Conservation (phyloP, 2,329 filamentous ascomycete species). For the Pyrenochaeta sp. region DNA sequence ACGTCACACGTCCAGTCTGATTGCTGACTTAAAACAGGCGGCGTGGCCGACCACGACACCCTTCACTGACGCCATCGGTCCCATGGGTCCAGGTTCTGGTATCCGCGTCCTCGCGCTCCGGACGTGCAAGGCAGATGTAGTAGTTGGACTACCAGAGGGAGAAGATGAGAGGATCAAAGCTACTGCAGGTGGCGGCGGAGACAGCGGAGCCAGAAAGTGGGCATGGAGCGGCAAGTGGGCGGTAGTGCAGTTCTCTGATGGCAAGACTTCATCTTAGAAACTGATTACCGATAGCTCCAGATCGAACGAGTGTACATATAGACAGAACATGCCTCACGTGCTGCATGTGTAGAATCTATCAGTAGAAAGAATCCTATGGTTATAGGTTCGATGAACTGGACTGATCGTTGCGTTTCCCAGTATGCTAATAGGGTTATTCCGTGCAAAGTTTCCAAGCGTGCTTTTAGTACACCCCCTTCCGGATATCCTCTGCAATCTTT, state of each 20-base stretch:
- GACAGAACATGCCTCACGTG: not conserved
- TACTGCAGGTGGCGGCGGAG: slow-evolving; percentile 74
- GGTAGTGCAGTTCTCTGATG: slow-evolving; percentile 84
- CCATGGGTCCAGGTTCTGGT: slow-evolving; percentile 81
- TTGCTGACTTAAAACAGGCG: slow-evolving; percentile 57
- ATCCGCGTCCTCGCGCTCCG: slow-evolving; percentile 85
- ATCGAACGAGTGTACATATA: not conserved
- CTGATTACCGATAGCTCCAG: not conserved
- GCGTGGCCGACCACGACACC: slow-evolving; percentile 88
- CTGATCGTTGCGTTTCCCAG: not conserved
- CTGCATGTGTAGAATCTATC: too few species aligned
- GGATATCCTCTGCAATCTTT: slow-evolving; percentile 33
- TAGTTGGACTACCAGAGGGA: slow-evolving; percentile 84
- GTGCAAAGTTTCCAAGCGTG: not conserved
- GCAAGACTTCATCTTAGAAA: slow-evolving; percentile 57
- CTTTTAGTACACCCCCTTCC: slow-evolving; percentile 25
- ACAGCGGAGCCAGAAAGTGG: slow-evolving; percentile 79
- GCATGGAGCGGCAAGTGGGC: slow-evolving; percentile 97
- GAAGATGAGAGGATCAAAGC: slow-evolving; percentile 81
- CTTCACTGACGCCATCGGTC: slow-evolving; percentile 84
- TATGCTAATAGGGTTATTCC: not conserved
- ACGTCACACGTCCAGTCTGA: not conserved
- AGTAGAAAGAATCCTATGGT: too few species aligned
- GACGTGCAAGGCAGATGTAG: slow-evolving; percentile 96
- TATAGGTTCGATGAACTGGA: not conserved